Evolutionary conservation across 306 rosid genomes (phyloP).

Genomic region (Mimosa pudica): DNA sequence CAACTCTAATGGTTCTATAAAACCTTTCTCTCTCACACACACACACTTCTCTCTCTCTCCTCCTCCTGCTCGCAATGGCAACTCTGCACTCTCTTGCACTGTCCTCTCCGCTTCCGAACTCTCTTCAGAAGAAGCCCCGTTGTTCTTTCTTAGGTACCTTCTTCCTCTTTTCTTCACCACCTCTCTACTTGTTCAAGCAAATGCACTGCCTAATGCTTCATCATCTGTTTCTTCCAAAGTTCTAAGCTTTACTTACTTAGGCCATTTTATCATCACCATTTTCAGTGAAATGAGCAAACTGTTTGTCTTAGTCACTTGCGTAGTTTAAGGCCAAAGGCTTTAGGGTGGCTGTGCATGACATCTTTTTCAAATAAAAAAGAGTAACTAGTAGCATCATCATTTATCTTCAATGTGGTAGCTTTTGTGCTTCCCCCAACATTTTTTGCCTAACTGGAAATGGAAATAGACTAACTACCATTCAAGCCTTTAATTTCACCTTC

Average conservation of each 20-base stretch:
- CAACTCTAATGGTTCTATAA: slow-evolving; percentile 28
- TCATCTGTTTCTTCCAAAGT: background rate
- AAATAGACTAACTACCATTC: slow-evolving; percentile 1
- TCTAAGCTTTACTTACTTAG: background rate
- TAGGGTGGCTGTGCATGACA: background rate
- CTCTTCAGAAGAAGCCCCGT: slow-evolving; percentile 61
- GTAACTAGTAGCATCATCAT: background rate
- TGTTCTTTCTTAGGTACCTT: slow-evolving; percentile 55
- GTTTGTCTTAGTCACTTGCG: background rate
- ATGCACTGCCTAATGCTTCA: slow-evolving; percentile 7
- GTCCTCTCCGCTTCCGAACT: slow-evolving; percentile 61
- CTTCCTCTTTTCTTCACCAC: background rate
- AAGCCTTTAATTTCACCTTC: background rate
- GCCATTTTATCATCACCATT: background rate
- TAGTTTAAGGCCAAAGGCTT: background rate
- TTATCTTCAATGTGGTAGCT: background rate
- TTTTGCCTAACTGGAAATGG: slow-evolving; percentile 1
- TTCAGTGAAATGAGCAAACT: background rate
- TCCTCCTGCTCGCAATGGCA: slow-evolving; percentile 56
- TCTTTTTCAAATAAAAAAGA: background rate
- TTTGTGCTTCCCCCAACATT: background rate
- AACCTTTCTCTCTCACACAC: background rate
- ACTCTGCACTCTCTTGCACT: slow-evolving; percentile 74
- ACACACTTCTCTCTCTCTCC: background rate
- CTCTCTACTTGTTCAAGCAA: background rate